These are phyloP conservation scores for Vitis cinerea DNA, from an alignment of 164 flowering plant species.

Conservation along the genomic window DNA sequence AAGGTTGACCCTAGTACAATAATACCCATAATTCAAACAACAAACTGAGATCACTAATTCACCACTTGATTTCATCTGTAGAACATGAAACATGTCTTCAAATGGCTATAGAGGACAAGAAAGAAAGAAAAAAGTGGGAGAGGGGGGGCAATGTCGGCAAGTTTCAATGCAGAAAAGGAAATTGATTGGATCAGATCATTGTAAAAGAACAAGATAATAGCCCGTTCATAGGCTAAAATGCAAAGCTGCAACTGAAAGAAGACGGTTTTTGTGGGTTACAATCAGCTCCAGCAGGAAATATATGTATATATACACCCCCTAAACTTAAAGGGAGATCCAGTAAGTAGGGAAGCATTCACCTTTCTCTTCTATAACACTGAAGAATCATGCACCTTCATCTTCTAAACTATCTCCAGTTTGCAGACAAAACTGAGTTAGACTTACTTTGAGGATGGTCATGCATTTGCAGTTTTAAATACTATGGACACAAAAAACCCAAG, in stretches of 20 bases:
- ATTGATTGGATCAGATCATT: not conserved
- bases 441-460: conserved; percentile 3
- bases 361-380: not conserved
- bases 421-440: conserved; percentile 6
- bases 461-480: not conserved
- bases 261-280: not conserved
- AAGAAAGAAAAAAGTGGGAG: not conserved
- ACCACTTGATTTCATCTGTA: too few species aligned
- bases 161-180: not conserved
- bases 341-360: too few species aligned
- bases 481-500: not conserved
- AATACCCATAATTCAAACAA: too few species aligned
- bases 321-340: too few species aligned
- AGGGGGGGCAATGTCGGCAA: not conserved
- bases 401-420: conserved; percentile 5
- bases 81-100: not conserved
- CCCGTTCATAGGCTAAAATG: not conserved
- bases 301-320: not conserved
- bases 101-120: not conserved
- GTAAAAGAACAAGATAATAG: not conserved
- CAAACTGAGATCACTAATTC: too few species aligned
- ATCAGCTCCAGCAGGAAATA: not conserved
- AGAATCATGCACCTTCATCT: conserved; percentile 3
- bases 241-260: not conserved
- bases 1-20: too few species aligned